Conservation (phyloP, 306 rosid species). For the Arachis hypogaea region DNA sequence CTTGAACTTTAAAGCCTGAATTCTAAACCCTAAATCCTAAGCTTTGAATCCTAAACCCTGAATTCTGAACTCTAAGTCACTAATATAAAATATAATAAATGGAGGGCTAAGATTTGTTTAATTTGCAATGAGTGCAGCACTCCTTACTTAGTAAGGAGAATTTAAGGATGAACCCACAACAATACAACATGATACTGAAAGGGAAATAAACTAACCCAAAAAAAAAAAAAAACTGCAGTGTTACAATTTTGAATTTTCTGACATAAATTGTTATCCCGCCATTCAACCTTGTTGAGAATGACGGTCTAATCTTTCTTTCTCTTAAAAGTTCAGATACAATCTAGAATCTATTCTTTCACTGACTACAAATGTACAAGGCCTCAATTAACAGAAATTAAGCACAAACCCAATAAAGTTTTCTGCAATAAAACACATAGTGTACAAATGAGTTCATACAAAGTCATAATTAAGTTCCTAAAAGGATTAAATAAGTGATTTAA, state of each 20-base stretch:
- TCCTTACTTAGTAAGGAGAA: too few species aligned
- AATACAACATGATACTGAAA: not conserved
- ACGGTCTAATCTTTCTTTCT: constrained; percentile 4
- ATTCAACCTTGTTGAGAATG: constrained; percentile 22
- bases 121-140: too few species aligned
- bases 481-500: not conserved
- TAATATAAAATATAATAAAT: too few species aligned
- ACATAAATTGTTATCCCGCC: not conserved
- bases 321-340: constrained; percentile 7
- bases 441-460: constrained; percentile 7
- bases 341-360: constrained; percentile 20
- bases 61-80: too few species aligned
- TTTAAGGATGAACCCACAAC: too few species aligned
- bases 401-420: not conserved
- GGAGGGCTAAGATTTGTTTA: too few species aligned
- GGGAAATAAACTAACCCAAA: not conserved
- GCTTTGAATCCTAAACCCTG: too few species aligned
- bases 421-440: constrained; percentile 9
- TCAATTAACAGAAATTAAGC: constrained; percentile 19
- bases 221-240: not conserved
- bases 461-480: not conserved
- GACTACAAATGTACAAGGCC: not conserved
- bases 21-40: too few species aligned
- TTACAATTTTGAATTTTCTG: constrained; percentile 3
- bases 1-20: too few species aligned